These are phyloP conservation scores for Nannizziopsis barbatae DNA, from an alignment of 2,329 filamentous ascomycete genomes.

Conservation along the genomic window DNA sequence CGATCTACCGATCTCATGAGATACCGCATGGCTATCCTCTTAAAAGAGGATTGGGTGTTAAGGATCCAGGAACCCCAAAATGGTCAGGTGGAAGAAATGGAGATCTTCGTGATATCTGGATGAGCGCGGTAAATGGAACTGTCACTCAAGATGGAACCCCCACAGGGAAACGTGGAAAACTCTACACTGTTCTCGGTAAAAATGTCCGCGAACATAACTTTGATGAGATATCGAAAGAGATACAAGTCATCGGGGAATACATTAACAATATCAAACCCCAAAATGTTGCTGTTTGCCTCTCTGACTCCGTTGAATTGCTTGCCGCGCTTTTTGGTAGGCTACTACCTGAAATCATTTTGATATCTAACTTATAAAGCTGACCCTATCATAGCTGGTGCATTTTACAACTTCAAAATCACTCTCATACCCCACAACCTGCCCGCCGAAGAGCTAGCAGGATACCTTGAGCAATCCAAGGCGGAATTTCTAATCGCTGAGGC, in stretches of 20 bases:
- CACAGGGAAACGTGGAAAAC: constrained; percentile 52
- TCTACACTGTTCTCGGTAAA: constrained; percentile 69
- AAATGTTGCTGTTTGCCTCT: constrained; percentile 78
- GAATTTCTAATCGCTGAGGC: constrained; percentile 77
- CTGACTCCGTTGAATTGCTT: constrained; percentile 85
- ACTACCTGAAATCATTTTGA: not conserved
- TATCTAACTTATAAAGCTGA: not conserved
- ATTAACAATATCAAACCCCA: constrained; percentile 56
- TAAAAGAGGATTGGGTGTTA: constrained; percentile 67
- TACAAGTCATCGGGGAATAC: constrained; percentile 75
- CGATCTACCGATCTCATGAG: constrained; percentile 72
- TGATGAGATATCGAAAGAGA: constrained; percentile 67
- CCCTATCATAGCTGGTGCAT: constrained; percentile 56
- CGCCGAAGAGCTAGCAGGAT: constrained; percentile 55
- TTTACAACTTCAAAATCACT: constrained; percentile 76
- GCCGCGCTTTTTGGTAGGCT: constrained; percentile 58
- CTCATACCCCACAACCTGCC: constrained; percentile 73
- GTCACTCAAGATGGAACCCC: constrained; percentile 51
- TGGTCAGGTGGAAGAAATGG: constrained; percentile 77
- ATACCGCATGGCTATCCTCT: constrained; percentile 76
- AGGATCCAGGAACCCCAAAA: constrained; percentile 65
- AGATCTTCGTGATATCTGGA: constrained; percentile 86
- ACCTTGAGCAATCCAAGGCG: constrained; percentile 61
- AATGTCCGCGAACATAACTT: constrained; percentile 61
- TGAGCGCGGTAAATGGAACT: constrained; percentile 54